Percentiles rank a stretch among this genome's conserved stretches.
phyloP scores from a whole-genome alignment of 2,329 filamentous ascomycete genomes.

The Xylariaceae sp. region DNA sequence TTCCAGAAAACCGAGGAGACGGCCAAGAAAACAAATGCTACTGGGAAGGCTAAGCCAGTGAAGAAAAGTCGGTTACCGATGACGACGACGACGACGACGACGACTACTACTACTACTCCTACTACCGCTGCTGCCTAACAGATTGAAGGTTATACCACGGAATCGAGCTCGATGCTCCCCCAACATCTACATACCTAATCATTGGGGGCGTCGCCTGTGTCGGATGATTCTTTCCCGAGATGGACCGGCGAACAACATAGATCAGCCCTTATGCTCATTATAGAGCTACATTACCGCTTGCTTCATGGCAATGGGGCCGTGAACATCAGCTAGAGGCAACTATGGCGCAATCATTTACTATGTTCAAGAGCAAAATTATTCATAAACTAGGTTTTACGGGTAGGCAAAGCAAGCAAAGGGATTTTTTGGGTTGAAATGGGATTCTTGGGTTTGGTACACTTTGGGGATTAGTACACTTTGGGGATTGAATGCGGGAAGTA shows the following conservation, averaged over 20 bases:
- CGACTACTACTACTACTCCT: too few species aligned
- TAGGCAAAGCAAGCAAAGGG: not conserved
- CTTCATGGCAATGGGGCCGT: not conserved
- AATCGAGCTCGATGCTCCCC: not conserved
- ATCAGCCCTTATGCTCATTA: not conserved
- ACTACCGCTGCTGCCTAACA: conserved; percentile 21
- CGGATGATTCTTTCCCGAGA: not conserved
- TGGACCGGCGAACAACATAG: not conserved
- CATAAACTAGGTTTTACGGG: not conserved
- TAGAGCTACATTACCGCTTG: not conserved
- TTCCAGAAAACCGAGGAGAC: conserved; percentile 42
- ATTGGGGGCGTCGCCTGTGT: not conserved
- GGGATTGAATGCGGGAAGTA: not conserved
- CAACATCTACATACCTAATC: not conserved
- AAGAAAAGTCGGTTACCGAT: conserved; percentile 43
- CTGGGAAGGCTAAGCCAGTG: conserved; percentile 32
- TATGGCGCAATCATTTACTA: not conserved
- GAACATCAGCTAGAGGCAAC: not conserved
- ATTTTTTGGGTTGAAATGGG: not conserved
- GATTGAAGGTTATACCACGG: not conserved
- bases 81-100: conserved; percentile 14
- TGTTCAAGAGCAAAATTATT: not conserved
- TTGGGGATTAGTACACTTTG: too few species aligned
- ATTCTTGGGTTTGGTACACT: not conserved
- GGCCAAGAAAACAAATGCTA: conserved; percentile 36